phyloP scores from a whole-genome alignment of 2,329 filamentous ascomycete species.

The Aspergillus pseudoglaucus region DNA sequence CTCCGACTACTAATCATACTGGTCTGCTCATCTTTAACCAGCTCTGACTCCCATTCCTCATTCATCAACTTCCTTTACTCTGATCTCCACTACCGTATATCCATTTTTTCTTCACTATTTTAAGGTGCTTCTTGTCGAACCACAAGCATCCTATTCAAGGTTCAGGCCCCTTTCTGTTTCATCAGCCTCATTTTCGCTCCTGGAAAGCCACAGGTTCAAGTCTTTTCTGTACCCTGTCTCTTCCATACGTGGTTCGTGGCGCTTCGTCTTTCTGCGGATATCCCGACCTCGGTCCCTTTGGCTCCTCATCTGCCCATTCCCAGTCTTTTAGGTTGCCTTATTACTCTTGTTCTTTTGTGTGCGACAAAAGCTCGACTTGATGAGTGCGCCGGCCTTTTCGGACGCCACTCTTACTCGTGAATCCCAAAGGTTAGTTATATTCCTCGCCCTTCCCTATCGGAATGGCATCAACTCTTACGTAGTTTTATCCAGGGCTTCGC shows the following conservation, averaged over 20 bases:
- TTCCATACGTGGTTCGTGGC: slow-evolving; percentile 19
- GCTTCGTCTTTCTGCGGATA: slow-evolving; percentile 13
- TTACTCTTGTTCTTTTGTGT: slow-evolving; percentile 12
- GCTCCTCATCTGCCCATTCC: slow-evolving; percentile 12
- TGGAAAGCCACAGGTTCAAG: slow-evolving; percentile 18
- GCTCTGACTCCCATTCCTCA: slow-evolving; percentile 4
- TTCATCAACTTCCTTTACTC: slow-evolving; percentile 4
- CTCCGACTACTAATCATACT: slow-evolving; percentile 15
- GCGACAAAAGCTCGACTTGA: slow-evolving; percentile 29
- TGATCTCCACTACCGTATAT: slow-evolving; percentile 7
- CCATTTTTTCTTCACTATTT: neutral
- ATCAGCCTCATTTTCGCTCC: slow-evolving; percentile 8
- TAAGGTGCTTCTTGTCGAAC: slow-evolving; percentile 10
- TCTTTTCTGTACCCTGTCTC: slow-evolving; percentile 11
- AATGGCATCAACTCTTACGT: slow-evolving; percentile 23
- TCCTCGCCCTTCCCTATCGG: slow-evolving; percentile 8
- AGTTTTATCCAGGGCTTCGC: slow-evolving; percentile 20
- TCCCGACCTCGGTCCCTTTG: slow-evolving; percentile 16
- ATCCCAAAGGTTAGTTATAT: slow-evolving; percentile 33
- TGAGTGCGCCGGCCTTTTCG: slow-evolving; percentile 36
- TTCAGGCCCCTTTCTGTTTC: slow-evolving; percentile 16
- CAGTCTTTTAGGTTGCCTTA: slow-evolving; percentile 7
- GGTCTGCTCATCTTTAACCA: slow-evolving; percentile 17
- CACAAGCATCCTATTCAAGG: slow-evolving; percentile 12
- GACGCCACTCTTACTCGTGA: slow-evolving; percentile 38